Percentiles rank a stretch among this genome's conserved stretches.
These are phyloP conservation scores for Dactylellina drechsleri DNA, from an alignment of 2,329 filamentous ascomycete species.

Conservation along the genomic window DNA sequence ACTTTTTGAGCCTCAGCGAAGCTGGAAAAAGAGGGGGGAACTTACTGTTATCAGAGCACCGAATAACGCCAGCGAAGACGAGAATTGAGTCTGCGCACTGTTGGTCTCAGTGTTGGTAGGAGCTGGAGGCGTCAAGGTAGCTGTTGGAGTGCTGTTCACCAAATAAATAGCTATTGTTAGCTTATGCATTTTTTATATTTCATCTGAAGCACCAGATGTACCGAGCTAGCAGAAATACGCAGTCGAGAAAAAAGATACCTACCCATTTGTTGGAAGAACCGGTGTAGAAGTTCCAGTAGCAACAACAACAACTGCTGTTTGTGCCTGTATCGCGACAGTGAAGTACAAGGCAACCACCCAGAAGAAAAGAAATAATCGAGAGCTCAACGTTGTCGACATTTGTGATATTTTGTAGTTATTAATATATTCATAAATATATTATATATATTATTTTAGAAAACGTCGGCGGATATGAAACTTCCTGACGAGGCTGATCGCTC, in stretches of 20 bases:
- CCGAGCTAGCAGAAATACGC: too few relatives aligned
- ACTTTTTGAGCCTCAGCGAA: neutral
- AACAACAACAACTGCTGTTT: conserved; percentile 14
- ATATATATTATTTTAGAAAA: neutral
- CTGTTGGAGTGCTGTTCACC: conserved; percentile 46
- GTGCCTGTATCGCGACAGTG: conserved; percentile 47
- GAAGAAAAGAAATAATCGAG: conserved; percentile 40
- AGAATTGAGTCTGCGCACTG: conserved; percentile 46
- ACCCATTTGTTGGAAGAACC: conserved; percentile 45
- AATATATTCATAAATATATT: neutral
- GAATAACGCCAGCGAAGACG: conserved; percentile 50
- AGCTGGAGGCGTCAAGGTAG: conserved; percentile 40
- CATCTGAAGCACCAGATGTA: neutral
- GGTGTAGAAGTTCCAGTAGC: conserved; percentile 38
- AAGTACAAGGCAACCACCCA: conserved; percentile 50
- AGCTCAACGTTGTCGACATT: conserved; percentile 44
- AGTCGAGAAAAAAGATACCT: conserved; percentile 8
- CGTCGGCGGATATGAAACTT: neutral
- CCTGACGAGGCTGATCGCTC: conserved; percentile 27
- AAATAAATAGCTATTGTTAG: conserved; percentile 28
- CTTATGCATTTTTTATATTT: conserved; percentile 12
- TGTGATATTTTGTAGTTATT: conserved; percentile 14
- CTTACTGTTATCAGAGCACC: conserved; percentile 54
- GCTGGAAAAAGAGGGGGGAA: conserved; percentile 5
- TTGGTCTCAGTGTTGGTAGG: conserved; percentile 49